Conservation (phyloP, 176 grass and related monocot species). For the Ensete ventricosum region DNA sequence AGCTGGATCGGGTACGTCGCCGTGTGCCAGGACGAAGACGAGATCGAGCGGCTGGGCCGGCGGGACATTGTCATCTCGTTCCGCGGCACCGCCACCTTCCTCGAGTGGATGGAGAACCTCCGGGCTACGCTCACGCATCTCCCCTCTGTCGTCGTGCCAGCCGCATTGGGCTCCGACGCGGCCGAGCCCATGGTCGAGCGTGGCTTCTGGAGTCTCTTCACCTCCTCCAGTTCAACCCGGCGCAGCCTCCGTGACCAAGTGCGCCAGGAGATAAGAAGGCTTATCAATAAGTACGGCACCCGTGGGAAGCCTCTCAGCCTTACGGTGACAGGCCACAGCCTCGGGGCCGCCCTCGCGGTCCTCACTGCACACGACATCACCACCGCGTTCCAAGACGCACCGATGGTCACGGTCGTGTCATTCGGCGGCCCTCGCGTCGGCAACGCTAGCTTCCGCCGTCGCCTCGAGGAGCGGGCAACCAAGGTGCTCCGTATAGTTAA, state of each 20-base stretch:
- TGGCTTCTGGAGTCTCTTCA: conserved; percentile 52
- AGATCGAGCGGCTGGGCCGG: conserved; percentile 41
- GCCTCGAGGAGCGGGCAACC: conserved; percentile 24
- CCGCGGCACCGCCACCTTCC: conserved; percentile 35
- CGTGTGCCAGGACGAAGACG: conserved; percentile 35
- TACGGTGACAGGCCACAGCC: conserved; percentile 47
- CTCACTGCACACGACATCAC: conserved; percentile 45
- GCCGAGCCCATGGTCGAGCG: conserved; percentile 30
- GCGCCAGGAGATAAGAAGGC: conserved; percentile 25
- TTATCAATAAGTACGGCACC: conserved; percentile 26
- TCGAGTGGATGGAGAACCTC: conserved; percentile 45
- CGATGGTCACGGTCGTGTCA: conserved; percentile 32
- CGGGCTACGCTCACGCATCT: conserved; percentile 26
- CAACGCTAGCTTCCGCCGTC: conserved; percentile 32
- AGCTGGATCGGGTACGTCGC: conserved; percentile 53
- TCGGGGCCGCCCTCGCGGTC: conserved; percentile 43
- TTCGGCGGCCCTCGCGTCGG: conserved; percentile 48
- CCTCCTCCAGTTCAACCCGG: conserved; percentile 4
- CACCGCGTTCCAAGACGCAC: neutral
- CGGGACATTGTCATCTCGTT: conserved; percentile 38
- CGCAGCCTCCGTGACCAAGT: conserved; percentile 35
- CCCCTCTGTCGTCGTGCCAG: neutral
- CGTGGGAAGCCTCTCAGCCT: conserved; percentile 29
- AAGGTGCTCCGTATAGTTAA: conserved; percentile 52
- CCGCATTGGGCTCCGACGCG: neutral